Conservation (phyloP, 2,329 filamentous ascomycete species). For the Nigrospora sphaerica region DNA sequence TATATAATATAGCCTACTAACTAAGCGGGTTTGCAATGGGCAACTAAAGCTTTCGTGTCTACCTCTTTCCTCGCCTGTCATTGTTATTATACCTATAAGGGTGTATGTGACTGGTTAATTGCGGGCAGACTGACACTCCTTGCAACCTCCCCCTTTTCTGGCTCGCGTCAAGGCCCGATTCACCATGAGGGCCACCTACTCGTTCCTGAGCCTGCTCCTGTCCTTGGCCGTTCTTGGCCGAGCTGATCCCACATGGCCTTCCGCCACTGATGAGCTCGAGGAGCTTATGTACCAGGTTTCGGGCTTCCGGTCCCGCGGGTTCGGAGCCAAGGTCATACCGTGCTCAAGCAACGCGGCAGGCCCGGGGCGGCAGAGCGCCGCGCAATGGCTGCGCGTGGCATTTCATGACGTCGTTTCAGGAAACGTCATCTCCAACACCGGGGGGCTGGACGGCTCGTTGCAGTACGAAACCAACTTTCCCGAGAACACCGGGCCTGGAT, state of each 20-base stretch:
- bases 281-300: constrained; percentile 55
- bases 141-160: no score
- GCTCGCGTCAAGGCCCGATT: no score
- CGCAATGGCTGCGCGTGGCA: constrained; percentile 54
- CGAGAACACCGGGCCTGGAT: constrained; percentile 51
- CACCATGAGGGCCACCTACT: no score
- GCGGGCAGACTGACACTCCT: no score
- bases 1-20: no score
- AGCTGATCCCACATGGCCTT: constrained; percentile 54
- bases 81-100: no score
- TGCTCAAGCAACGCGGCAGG: constrained; percentile 47
- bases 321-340: constrained; percentile 49
- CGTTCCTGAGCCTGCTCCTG: no score
- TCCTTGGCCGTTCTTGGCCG: constrained; percentile 5
- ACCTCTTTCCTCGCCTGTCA: no score
- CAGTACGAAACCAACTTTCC: constrained; percentile 48
- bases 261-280: constrained; percentile 52
- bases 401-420: constrained; percentile 57
- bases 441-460: constrained; percentile 53
- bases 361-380: constrained; percentile 48
- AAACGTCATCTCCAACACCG: constrained; percentile 36
- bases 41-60: no score
- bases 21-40: no score
- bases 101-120: no score
- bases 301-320: constrained; percentile 46